These are phyloP conservation scores for Diospyros lotus DNA, from an alignment of 148 eudicot species.

Conservation along the genomic window DNA sequence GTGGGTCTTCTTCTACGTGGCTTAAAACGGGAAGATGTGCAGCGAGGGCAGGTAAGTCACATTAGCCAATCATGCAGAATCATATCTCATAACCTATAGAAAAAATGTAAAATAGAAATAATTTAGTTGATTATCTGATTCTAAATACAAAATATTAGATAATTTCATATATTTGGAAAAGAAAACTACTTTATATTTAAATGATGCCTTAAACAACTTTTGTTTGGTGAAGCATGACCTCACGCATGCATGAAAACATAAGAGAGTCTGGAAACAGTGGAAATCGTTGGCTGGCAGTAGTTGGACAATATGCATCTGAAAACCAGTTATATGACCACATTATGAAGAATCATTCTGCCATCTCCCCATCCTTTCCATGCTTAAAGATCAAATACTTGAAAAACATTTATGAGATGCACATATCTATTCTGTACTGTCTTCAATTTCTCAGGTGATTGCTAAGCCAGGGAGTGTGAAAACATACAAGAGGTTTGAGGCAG, in stretches of 20 bases:
- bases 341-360: too few relatives aligned
- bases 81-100: neutral
- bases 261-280: too few relatives aligned
- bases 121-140: neutral
- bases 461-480: slow-evolving; percentile 68
- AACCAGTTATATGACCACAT: too few relatives aligned
- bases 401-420: too few relatives aligned
- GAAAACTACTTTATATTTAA: neutral
- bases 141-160: neutral
- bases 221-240: too few relatives aligned
- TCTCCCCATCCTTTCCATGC: too few relatives aligned
- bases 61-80: neutral
- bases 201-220: neutral
- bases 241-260: too few relatives aligned
- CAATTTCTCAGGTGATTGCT: slow-evolving; percentile 60
- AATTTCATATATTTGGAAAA: neutral
- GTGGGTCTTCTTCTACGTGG: slow-evolving; percentile 96
- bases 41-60: slow-evolving; percentile 68
- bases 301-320: too few relatives aligned
- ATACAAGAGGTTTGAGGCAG: slow-evolving; percentile 72
- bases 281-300: too few relatives aligned
- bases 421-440: neutral
- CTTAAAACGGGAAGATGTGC: slow-evolving; percentile 69
- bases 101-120: neutral
- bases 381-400: too few relatives aligned